A percentile compares a stretch with the other conserved stretches of the same genome.
Evolutionary conservation across 106 monocot species (phyloP).

Genomic region (Dioscorea alata): DNA sequence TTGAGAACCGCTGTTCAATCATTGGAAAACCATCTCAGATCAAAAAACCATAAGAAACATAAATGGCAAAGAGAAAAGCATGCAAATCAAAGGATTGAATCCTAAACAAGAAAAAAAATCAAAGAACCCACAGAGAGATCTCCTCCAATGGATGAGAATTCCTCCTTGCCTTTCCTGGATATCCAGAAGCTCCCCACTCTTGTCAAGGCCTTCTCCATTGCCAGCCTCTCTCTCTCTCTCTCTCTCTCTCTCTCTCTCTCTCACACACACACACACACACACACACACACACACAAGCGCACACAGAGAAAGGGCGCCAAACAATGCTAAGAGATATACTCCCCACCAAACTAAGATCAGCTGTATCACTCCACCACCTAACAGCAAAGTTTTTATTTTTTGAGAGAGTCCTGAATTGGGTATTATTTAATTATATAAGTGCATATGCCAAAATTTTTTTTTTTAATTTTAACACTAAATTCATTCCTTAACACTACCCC

Average conservation of each 20-base stretch:
- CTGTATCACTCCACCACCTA: no score
- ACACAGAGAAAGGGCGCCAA: no score
- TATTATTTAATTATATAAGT: no score
- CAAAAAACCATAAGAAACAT: conserved; percentile 2
- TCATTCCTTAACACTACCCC: not conserved
- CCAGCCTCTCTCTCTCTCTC: conserved; percentile 1
- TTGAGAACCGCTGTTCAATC: conserved; percentile 67
- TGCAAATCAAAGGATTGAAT: not conserved
- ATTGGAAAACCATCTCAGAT: not conserved
- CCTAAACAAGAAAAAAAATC: not conserved
- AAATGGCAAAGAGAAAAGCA: not conserved
- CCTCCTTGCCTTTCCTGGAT: conserved; percentile 89
- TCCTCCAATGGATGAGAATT: conserved; percentile 86
- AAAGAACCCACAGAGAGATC: conserved; percentile 75
- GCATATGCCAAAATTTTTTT: no score
- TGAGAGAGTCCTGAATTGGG: no score
- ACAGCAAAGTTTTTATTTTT: no score
- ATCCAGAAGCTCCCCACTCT: conserved; percentile 86
- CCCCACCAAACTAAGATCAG: no score
- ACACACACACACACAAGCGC: no score
- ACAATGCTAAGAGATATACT: no score
- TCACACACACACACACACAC: no score
- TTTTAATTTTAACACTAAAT: not conserved
- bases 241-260: not conserved
- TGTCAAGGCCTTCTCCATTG: conserved; percentile 87